Percentiles rank a stretch among this genome's conserved stretches.
Evolutionary conservation across 148 eudicot species (phyloP).

Genomic region (Rheum nobile): DNA sequence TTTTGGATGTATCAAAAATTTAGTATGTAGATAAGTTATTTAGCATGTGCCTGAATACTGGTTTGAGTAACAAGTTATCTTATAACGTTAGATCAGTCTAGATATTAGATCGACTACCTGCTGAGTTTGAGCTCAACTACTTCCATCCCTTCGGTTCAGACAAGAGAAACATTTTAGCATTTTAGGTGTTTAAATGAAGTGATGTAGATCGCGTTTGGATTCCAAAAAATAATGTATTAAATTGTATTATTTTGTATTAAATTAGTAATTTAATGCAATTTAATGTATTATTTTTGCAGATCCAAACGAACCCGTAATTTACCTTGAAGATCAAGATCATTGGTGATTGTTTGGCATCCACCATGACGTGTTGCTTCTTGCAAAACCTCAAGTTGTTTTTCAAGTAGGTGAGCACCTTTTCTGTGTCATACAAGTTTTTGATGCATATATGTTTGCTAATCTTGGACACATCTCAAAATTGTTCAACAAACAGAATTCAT

Average conservation of each 20-base stretch:
- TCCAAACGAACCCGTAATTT: no score
- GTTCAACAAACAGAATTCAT: no score
- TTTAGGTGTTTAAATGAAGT: constrained; percentile 88
- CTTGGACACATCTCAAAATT: no score
- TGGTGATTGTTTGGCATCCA: constrained; percentile 99
- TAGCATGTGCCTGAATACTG: background rate
- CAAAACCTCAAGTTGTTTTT: constrained; percentile 76
- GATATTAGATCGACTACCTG: constrained; percentile 96
- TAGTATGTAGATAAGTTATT: background rate
- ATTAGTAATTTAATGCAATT: no score
- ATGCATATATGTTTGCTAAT: no score
- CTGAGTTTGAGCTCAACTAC: constrained; percentile 85
- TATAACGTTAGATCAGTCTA: constrained; percentile 46
- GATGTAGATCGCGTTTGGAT: no score
- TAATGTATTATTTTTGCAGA: no score
- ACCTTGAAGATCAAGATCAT: constrained; percentile 99
- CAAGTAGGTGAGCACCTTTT: background rate
- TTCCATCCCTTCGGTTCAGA: constrained; percentile 69
- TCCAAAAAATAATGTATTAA: no score
- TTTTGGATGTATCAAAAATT: background rate
- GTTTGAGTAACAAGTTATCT: background rate
- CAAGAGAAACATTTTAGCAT: constrained; percentile 62
- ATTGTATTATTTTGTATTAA: no score
- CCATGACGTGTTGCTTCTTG: constrained; percentile 83
- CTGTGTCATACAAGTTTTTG: background rate